Conservation (phyloP, 1,284 basidiomycete species). For the Sutorius eximius region DNA sequence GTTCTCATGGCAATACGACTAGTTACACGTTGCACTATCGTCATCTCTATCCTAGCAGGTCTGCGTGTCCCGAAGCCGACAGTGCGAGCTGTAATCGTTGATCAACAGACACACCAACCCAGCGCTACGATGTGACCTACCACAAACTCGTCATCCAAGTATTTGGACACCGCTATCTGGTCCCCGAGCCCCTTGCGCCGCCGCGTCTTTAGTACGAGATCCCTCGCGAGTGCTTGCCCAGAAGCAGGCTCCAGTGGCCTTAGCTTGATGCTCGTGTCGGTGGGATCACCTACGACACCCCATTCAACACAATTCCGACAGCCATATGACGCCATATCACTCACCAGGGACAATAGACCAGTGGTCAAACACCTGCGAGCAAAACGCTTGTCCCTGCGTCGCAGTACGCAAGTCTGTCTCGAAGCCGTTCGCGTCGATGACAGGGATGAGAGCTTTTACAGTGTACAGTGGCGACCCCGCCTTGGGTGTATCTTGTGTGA, state of each 20-base stretch:
- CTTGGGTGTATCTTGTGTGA: conserved; percentile 96
- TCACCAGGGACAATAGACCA: conserved; percentile 96
- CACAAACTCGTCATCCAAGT: conserved; percentile 91
- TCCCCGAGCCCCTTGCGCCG: conserved; percentile 94
- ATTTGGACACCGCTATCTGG: conserved; percentile 92
- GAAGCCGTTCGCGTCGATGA: conserved; percentile 98
- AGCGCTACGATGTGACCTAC: conserved; percentile 47
- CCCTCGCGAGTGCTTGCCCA: conserved; percentile 87
- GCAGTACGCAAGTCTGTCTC: conserved; percentile 97
- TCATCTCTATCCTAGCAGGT: conserved; percentile 66
- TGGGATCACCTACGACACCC: conserved; percentile 76
- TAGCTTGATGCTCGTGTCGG: conserved; percentile 92
- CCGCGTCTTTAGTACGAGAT: conserved; percentile 94
- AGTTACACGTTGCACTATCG: conserved; percentile 12
- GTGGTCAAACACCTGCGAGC: conserved; percentile 94
- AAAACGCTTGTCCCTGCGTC: conserved; percentile 97
- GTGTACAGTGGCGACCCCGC: conserved; percentile 97
- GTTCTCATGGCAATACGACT: conserved; percentile 22
- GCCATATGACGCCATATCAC: conserved; percentile 23
- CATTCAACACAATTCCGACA: conserved; percentile 13
- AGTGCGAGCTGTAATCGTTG: conserved; percentile 64
- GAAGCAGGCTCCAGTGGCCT: conserved; percentile 96
- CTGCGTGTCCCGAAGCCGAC: conserved; percentile 88
- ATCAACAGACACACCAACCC: conserved; percentile 9
- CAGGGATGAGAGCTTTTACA: conserved; percentile 95